phyloP scores from a whole-genome alignment of 106 monocot genomes.

The Triglochin maritima region DNA sequence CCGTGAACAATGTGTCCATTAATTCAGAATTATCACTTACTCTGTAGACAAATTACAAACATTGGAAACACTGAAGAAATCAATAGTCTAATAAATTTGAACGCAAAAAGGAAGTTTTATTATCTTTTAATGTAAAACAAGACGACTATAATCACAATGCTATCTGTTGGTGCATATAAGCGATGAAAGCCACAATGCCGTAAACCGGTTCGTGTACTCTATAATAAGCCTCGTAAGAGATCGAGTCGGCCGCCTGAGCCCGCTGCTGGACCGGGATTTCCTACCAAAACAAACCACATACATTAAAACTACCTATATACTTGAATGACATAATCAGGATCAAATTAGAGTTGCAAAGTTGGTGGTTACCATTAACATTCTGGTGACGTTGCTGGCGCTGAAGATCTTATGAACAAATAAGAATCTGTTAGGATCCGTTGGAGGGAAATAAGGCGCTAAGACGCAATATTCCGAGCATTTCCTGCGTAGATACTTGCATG shows the following conservation, averaged over 20 bases:
- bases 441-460: conserved; percentile 43
- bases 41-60: too few relatives aligned
- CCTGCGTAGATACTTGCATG: conserved; percentile 44
- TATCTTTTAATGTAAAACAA: too few relatives aligned
- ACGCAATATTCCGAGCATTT: conserved; percentile 49
- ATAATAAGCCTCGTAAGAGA: conserved; percentile 45
- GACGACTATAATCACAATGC: too few relatives aligned
- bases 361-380: conserved; percentile 37
- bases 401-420: conserved; percentile 50
- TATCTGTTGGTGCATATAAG: conserved; percentile 32
- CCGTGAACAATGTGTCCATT: too few relatives aligned
- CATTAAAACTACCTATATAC: neutral
- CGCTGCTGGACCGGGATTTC: conserved; percentile 25
- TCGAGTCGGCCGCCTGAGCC: conserved; percentile 33
- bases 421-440: conserved; percentile 42
- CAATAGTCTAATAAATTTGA: too few relatives aligned
- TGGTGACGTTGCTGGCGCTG: conserved; percentile 46
- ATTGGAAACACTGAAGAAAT: too few relatives aligned
- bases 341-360: neutral
- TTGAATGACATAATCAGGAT: too few relatives aligned
- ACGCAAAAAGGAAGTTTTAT: too few relatives aligned
- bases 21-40: too few relatives aligned
- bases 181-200: conserved; percentile 33
- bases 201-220: conserved; percentile 42
- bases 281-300: conserved; percentile 4